Base-by-base conservation (phyloP, 345 rosid genomes). In the Erodium maritimum region DNA sequence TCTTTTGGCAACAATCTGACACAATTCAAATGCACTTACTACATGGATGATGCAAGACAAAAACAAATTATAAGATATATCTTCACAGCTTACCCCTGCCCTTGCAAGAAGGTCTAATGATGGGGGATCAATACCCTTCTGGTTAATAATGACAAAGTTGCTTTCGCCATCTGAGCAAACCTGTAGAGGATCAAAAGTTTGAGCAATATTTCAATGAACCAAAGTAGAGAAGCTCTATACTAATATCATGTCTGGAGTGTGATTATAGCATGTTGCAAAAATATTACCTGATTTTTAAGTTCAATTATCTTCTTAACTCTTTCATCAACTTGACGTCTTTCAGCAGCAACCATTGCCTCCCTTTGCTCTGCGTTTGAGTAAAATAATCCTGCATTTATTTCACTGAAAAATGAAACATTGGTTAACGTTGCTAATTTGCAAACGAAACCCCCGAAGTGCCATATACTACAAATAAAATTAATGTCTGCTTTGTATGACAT, bases 121-220 rank as follows among this genome's bases (percentile, higher is more conserved):
- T 16, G 90, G 99, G 51, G 99, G 97, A 65, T 93, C 99, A 57
- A 93, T 93, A 58, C 99, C 99, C 91, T 93, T 93, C 51, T 93
- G 99, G 76, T 93, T 93, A 46, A 93, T 74, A 52, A 93, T 77
- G 55, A 93, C 82, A 51, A 93, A 93, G 76, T 79, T 90, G 74
- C 68, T 78, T 50, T 83, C 95, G 65, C 77, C 81, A 58, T 80
- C 95, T 0, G 83, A 76, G 69, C 99, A 93, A 68, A 93, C 97
- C 97, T 93, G 75, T 78, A 79, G 5, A 53, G 1, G 19, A 70
- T 18, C 60, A 71, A 45, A 61, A 61, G 33, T 37, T 48, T 55
- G 45, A 17, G 55, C 58, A 56, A 61, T 33, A 10, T 48, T 25
- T 67, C 53, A 50, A 50, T 50, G 17, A 50, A 50, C 18, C 20